phyloP scores from a whole-genome alignment of 1,139 yeast species.

The Taphrina wiesneri region DNA sequence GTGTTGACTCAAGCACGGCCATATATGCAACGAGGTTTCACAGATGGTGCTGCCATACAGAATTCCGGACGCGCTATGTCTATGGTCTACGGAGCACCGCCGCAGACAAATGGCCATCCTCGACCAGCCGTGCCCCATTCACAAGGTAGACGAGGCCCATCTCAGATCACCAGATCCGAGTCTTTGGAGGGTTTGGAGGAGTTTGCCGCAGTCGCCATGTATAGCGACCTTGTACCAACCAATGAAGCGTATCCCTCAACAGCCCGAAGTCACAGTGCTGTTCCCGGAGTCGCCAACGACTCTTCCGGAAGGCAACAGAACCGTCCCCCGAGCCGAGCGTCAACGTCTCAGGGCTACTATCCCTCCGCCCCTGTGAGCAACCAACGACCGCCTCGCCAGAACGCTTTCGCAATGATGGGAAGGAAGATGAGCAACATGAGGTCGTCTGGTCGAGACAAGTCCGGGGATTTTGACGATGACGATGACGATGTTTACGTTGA shows the following conservation, averaged over 20 bases:
- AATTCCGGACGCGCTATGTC: conserved; percentile 19
- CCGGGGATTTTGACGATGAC: conserved; percentile 25
- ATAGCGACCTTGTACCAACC: conserved; percentile 29
- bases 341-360: conserved; percentile 18
- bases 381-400: conserved; percentile 9
- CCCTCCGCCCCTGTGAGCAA: not conserved
- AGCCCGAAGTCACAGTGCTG: not conserved
- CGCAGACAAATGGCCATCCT: conserved; percentile 28
- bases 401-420: conserved; percentile 18
- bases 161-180: conserved; percentile 33
- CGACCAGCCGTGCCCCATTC: conserved; percentile 14
- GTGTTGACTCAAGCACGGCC: conserved; percentile 12
- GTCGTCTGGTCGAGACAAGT: conserved; percentile 3
- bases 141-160: not conserved
- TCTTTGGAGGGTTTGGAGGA: conserved; percentile 39
- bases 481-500: conserved; percentile 31
- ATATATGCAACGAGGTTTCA: not conserved
- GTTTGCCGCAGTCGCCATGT: conserved; percentile 40
- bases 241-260: conserved; percentile 26
- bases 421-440: conserved; percentile 30
- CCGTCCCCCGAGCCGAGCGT: conserved; percentile 4
- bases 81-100: conserved; percentile 30
- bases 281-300: not conserved
- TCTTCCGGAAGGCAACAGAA: conserved; percentile 3
- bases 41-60: conserved; percentile 5